Conservation (phyloP, 306 rosid genomes). For the Cucurbita moschata region DNA sequence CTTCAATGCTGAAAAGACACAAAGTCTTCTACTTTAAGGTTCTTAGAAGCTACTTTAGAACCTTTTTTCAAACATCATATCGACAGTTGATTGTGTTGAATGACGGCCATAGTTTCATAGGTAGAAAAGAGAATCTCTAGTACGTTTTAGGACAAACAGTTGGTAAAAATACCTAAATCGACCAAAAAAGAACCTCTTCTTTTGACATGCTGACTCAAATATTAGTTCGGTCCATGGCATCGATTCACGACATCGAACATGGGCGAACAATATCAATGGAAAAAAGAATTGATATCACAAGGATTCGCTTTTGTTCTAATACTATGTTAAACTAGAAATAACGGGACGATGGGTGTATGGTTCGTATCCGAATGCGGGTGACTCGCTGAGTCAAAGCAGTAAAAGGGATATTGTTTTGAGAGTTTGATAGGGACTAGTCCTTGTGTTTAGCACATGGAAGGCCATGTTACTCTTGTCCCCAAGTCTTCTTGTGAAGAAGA, state of each 20-base stretch:
- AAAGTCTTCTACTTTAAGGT: background rate
- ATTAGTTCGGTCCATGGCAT: background rate
- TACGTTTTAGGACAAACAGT: background rate
- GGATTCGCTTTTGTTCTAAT: background rate
- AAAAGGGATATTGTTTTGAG: constrained; percentile 25
- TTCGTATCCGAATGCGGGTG: constrained; percentile 27
- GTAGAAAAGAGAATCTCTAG: constrained; percentile 1
- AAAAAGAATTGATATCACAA: background rate
- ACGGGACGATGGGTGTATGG: constrained; percentile 33
- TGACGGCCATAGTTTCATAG: constrained; percentile 1
- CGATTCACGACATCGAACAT: background rate
- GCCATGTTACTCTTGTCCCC: constrained; percentile 93
- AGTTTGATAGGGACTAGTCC: constrained; percentile 47
- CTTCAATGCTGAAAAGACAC: background rate
- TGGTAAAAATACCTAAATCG: background rate
- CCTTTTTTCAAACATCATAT: background rate
- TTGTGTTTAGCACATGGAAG: constrained; percentile 63
- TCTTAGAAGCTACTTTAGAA: background rate
- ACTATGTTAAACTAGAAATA: background rate
- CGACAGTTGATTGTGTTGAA: constrained; percentile 2
- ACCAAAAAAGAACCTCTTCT: background rate
- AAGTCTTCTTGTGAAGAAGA: constrained; percentile 19
- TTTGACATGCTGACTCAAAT: background rate
- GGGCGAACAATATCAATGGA: background rate
- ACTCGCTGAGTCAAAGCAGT: constrained; percentile 21